Base-by-base conservation (phyloP, 2,329 filamentous ascomycete species). In the Fusarium subtropicale region DNA sequence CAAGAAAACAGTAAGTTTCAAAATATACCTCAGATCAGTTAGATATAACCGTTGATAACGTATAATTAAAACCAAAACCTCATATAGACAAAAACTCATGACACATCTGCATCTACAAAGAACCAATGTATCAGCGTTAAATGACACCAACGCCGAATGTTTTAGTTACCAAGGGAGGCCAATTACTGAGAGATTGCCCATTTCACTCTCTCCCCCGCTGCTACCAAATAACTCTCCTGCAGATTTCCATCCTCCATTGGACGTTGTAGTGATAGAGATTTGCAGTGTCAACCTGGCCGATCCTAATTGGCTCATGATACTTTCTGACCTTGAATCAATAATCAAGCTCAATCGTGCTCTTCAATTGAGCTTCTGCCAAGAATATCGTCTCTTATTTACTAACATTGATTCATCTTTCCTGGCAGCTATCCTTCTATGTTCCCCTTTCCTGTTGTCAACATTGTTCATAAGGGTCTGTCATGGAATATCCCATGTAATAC, bases 91-190 rank as follows among this genome's bases (percentile, higher is more conserved):
- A 33, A 28, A 34, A 18, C 20, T 48, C 20, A 54, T 31, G 26
- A 30, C 26, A 30, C 26, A 13, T 33, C 18, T 38, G 13, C 31
- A 39, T 26, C 33, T 26, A 39, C 55, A 31, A 53, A 47, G 24
- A 36, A 46, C 18, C 15, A 30, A 28, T 20, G 42, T 45, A 51
- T 38, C 31, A 30, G 24, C 15, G 7, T 52, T 39, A 36, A 51
- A 33, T 22, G 18, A 42, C 30, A 54, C 39, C 28, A 44, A 44
- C 26, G 65, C 61, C 58, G 63, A 48, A 71, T 73, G 73, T 77
- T 77, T 75, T 74, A 72, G 68, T 77, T 75, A 69, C 50, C 66
- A 75, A 75, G 74, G 75, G 72, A 73, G 61, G 30, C 16, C 71
- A 60, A 48, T 20, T 39, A 46, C 44, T 18, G 34, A 51, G 44